These are phyloP conservation scores for Camellia lanceoleosa DNA, from an alignment of 148 eudicot species.

Conservation along the genomic window DNA sequence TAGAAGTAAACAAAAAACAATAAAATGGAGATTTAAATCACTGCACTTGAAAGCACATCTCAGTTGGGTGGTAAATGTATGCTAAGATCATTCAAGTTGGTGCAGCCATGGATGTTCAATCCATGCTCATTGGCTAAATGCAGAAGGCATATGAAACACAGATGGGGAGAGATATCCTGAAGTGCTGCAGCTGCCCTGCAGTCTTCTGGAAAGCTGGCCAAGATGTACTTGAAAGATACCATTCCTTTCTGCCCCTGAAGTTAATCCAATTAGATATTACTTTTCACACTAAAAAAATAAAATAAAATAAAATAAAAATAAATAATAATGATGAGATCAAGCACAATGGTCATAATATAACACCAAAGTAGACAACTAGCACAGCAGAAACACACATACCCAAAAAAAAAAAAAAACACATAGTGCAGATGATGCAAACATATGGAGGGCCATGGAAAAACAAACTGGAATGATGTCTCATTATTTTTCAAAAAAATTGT, in stretches of 20 bases:
- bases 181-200: conserved; percentile 39
- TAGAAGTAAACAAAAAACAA: background rate
- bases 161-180: conserved; percentile 48
- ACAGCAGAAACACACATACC: background rate
- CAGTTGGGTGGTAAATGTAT: conserved; percentile 22
- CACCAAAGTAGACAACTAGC: background rate
- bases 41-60: background rate
- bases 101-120: conserved; percentile 32
- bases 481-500: background rate
- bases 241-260: conserved; percentile 29
- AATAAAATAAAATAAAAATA: too few relatives aligned
- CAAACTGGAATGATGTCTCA: background rate
- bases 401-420: too few relatives aligned
- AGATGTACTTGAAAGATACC: conserved; percentile 46
- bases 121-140: conserved; percentile 56
- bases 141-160: conserved; percentile 52
- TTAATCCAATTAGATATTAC: background rate
- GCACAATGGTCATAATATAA: background rate
- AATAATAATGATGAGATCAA: background rate
- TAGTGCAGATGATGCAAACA: too few relatives aligned
- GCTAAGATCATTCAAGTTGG: conserved; percentile 40
- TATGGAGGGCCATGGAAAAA: background rate
- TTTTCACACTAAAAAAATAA: background rate
- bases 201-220: conserved; percentile 46
- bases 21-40: background rate